phyloP scores from a whole-genome alignment of 768 basidiomycete genomes.

The Naganishia vishniacii region DNA sequence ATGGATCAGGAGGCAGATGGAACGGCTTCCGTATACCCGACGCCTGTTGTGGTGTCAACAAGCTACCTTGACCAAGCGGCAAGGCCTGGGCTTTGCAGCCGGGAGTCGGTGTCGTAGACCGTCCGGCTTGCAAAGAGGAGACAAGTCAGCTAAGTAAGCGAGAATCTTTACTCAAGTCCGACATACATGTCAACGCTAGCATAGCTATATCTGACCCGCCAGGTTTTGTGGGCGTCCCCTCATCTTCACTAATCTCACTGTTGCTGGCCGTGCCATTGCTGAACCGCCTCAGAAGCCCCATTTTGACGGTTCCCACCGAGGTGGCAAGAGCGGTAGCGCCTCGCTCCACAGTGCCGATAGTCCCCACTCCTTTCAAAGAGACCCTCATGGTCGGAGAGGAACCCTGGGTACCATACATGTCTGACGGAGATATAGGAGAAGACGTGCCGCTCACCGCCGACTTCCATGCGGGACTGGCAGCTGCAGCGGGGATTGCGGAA shows the following conservation, averaged over 20 bases:
- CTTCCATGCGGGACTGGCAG: neutral
- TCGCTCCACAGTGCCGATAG: neutral
- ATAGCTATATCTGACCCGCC: slow-evolving; percentile 9
- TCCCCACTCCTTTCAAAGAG: slow-evolving; percentile 19
- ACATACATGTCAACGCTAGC: slow-evolving; percentile 4
- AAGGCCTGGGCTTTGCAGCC: slow-evolving; percentile 2
- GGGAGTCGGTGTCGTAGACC: slow-evolving; percentile 24
- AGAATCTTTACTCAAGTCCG: no score
- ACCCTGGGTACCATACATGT: slow-evolving; percentile 26
- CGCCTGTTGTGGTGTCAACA: slow-evolving; percentile 9
- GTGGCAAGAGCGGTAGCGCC: slow-evolving; percentile 18
- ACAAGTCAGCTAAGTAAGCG: neutral
- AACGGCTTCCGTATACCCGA: slow-evolving; percentile 3
- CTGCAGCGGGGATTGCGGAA: neutral
- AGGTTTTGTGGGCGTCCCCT: slow-evolving; percentile 43
- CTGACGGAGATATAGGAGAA: slow-evolving; percentile 14
- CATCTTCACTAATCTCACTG: slow-evolving; percentile 40
- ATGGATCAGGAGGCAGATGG: slow-evolving; percentile 9
- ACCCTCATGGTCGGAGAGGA: slow-evolving; percentile 39
- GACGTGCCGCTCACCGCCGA: neutral
- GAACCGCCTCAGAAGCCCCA: slow-evolving; percentile 36
- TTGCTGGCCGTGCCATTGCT: slow-evolving; percentile 32
- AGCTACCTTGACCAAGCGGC: neutral
- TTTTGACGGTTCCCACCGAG: slow-evolving; percentile 21
- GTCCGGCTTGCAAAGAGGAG: neutral